Evolutionary conservation across 768 basidiomycete species (phyloP).

Genomic region (Termitomyces sp.): DNA sequence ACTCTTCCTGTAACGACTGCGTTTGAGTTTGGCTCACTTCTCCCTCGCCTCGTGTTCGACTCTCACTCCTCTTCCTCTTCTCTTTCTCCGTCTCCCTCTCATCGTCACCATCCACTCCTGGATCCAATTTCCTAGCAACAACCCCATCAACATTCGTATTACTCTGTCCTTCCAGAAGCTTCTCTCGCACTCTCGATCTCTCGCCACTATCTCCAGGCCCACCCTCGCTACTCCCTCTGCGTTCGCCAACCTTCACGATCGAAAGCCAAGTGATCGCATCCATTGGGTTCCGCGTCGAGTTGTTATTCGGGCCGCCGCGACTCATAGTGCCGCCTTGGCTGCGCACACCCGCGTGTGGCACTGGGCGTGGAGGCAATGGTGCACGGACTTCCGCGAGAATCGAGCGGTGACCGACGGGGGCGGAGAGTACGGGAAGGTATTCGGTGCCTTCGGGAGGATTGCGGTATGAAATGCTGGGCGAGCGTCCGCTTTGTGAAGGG

Average conservation of each 20-base stretch:
- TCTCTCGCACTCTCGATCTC: conserved; percentile 37
- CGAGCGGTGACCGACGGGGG: conserved; percentile 60
- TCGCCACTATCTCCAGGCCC: conserved; percentile 47
- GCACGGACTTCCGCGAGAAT: conserved; percentile 74
- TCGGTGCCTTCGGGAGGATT: conserved; percentile 42
- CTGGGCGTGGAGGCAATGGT: conserved; percentile 9
- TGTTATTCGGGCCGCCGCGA: conserved; percentile 46
- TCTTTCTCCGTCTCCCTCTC: conserved; percentile 10
- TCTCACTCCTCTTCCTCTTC: conserved; percentile 44
- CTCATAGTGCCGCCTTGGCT: conserved; percentile 44
- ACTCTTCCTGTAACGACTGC: conserved; percentile 75
- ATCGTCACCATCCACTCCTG: conserved; percentile 10
- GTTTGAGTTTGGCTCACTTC: conserved; percentile 20
- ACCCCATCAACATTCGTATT: conserved; percentile 15
- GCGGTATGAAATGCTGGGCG: conserved; percentile 47
- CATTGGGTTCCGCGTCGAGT: conserved; percentile 39
- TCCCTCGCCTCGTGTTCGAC: conserved; percentile 32
- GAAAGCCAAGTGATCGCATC: conserved; percentile 72
- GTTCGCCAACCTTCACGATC: conserved; percentile 62
- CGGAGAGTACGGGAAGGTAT: conserved; percentile 50
- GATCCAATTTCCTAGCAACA: conserved; percentile 12
- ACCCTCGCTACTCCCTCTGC: conserved; percentile 54
- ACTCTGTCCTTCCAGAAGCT: conserved; percentile 36
- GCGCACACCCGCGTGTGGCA: conserved; percentile 8
- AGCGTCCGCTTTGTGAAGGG: conserved; percentile 20